phyloP scores from a whole-genome alignment of 2,329 filamentous ascomycete species.

The Ceratocystis variospora region DNA sequence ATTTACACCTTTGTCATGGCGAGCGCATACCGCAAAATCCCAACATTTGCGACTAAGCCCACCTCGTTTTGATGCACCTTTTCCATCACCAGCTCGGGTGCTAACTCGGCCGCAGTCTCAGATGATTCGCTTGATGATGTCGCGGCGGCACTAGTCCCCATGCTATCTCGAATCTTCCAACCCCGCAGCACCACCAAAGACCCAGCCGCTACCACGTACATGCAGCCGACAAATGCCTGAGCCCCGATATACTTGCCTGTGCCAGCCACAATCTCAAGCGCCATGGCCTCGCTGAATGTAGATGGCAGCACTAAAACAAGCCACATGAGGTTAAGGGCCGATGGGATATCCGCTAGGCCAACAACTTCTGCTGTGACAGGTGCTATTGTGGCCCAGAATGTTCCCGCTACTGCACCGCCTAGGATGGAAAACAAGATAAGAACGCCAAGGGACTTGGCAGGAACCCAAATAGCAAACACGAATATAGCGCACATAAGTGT shows the following conservation, averaged over 20 bases:
- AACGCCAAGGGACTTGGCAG: slow-evolving; percentile 47
- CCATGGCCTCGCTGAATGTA: slow-evolving; percentile 55
- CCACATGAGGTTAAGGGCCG: slow-evolving; percentile 57
- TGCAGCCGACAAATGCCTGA: slow-evolving; percentile 46
- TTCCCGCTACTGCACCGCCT: slow-evolving; percentile 57
- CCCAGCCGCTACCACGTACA: slow-evolving; percentile 40
- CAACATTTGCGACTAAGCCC: not conserved
- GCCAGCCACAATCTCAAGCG: slow-evolving; percentile 37
- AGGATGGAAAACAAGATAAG: slow-evolving; percentile 58
- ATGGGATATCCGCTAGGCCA: slow-evolving; percentile 53
- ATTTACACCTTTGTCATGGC: not conserved
- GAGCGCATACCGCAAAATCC: not conserved
- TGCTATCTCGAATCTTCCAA: slow-evolving; percentile 27
- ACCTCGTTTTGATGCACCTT: not conserved
- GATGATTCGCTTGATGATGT: not conserved
- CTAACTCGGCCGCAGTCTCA: not conserved
- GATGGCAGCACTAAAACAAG: slow-evolving; percentile 54
- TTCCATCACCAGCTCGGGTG: not conserved
- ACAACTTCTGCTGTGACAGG: slow-evolving; percentile 64
- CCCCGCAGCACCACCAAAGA: slow-evolving; percentile 27
- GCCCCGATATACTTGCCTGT: slow-evolving; percentile 37
- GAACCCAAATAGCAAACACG: slow-evolving; percentile 59
- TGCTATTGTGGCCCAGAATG: slow-evolving; percentile 54
- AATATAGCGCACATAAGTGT: slow-evolving; percentile 52
- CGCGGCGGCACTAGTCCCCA: slow-evolving; percentile 10